These are phyloP conservation scores for Rhizophora apiculata DNA, from an alignment of 345 rosid species.

Conservation along the genomic window DNA sequence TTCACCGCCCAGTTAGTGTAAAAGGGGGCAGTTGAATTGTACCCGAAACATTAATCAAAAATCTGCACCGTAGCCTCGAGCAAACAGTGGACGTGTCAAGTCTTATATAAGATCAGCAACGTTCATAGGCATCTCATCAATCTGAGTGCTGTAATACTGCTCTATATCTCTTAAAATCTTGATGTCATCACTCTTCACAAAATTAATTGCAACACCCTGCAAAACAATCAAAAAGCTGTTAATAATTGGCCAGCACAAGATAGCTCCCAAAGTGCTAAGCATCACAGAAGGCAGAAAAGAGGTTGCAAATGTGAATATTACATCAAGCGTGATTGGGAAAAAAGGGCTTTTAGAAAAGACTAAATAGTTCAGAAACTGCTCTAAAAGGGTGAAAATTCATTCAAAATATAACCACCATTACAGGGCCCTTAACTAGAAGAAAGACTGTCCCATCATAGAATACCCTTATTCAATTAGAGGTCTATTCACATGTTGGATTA, in stretches of 20 bases:
- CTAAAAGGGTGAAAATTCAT: too few species aligned
- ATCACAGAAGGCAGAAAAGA: neutral
- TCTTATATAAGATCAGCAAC: slow-evolving; percentile 71
- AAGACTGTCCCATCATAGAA: too few species aligned
- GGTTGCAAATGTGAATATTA: neutral
- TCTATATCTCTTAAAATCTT: slow-evolving; percentile 85
- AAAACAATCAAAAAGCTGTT: neutral
- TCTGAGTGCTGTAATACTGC: slow-evolving; percentile 94
- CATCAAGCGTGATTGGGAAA: too few species aligned
- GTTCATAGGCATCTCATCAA: slow-evolving; percentile 93
- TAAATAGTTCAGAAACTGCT: too few species aligned
- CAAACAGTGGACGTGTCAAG: neutral
- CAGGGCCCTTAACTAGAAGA: too few species aligned
- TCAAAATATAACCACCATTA: too few species aligned
- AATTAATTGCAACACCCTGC: slow-evolving; percentile 92
- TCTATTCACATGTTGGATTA: too few species aligned
- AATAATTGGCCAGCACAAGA: neutral
- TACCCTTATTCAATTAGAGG: too few species aligned
- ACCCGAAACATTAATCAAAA: neutral
- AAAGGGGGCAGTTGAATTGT: neutral
- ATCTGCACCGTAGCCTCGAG: neutral
- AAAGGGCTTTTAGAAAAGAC: too few species aligned
- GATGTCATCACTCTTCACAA: slow-evolving; percentile 81
- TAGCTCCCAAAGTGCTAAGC: neutral
- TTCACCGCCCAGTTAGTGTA: neutral